Percentiles rank a stretch among this genome's conserved stretches.
Evolutionary conservation across 495 filamentous ascomycete genomes (phyloP).

Genomic region (Tuber magnatum): DNA sequence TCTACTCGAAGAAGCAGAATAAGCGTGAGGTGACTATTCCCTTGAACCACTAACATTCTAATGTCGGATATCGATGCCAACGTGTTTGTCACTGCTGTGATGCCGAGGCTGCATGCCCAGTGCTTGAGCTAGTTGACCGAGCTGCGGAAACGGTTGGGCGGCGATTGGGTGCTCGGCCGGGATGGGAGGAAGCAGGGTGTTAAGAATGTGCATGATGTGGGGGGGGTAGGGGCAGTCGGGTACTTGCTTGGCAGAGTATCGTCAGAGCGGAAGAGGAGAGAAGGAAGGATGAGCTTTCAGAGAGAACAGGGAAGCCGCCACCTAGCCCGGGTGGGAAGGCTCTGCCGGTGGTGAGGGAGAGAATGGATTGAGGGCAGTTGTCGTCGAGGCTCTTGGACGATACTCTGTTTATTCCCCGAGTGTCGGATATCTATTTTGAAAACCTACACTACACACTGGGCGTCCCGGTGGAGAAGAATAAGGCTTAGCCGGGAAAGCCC

Average conservation of each 20-base stretch:
- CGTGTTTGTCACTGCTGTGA: conserved; percentile 66
- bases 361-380: no score
- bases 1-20: not conserved
- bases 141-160: conserved; percentile 71
- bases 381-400: not conserved
- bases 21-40: not conserved
- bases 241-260: conserved; percentile 75
- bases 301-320: not conserved
- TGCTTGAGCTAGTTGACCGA: conserved; percentile 67
- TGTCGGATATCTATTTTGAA: not conserved
- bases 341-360: no score
- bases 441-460: not conserved
- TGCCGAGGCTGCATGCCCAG: conserved; percentile 71
- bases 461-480: conserved; percentile 35
- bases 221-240: conserved; percentile 74
- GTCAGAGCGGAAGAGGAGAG: conserved; percentile 68
- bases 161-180: conserved; percentile 63
- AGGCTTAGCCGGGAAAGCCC: conserved; percentile 56
- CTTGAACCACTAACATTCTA: not conserved
- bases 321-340: not conserved
- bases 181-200: conserved; percentile 47
- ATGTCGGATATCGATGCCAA: conserved; percentile 83
- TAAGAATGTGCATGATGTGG: conserved; percentile 66
- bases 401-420: not conserved
- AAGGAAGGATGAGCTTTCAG: conserved; percentile 44